phyloP scores from a whole-genome alignment of 345 rosid species.

The Cardamine chenopodiifolia region DNA sequence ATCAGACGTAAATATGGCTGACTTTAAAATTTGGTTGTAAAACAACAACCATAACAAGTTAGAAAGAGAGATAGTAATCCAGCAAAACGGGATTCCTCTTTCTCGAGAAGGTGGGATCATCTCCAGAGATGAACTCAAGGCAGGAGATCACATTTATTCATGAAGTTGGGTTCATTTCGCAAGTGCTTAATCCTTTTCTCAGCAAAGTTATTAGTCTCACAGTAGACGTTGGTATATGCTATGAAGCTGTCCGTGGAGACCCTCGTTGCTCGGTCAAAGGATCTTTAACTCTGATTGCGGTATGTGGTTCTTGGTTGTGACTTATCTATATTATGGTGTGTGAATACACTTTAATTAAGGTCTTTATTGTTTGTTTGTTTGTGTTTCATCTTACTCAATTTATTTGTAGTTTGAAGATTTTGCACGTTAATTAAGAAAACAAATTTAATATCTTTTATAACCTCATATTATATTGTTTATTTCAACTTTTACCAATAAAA shows the following conservation, averaged over 20 bases:
- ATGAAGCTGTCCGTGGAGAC: not conserved
- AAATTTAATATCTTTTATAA: too few species aligned
- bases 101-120: constrained; percentile 53
- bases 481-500: too few species aligned
- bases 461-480: too few species aligned
- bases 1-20: not conserved
- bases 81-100: not conserved
- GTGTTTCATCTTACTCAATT: too few species aligned
- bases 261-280: not conserved
- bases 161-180: constrained; percentile 38
- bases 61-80: not conserved
- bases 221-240: constrained; percentile 65
- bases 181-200: constrained; percentile 41
- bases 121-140: constrained; percentile 50
- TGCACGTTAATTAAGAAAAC: too few species aligned
- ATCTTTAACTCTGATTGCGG: not conserved
- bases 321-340: too few species aligned
- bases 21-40: not conserved
- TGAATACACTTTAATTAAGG: too few species aligned
- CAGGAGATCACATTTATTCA: constrained; percentile 83
- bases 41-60: not conserved
- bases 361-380: too few species aligned
- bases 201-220: constrained; percentile 41
- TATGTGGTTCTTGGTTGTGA: too few species aligned
- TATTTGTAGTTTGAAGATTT: too few species aligned